These are phyloP conservation scores for Cytospora mali DNA, from an alignment of 2,329 filamentous ascomycete genomes.

Conservation along the genomic window DNA sequence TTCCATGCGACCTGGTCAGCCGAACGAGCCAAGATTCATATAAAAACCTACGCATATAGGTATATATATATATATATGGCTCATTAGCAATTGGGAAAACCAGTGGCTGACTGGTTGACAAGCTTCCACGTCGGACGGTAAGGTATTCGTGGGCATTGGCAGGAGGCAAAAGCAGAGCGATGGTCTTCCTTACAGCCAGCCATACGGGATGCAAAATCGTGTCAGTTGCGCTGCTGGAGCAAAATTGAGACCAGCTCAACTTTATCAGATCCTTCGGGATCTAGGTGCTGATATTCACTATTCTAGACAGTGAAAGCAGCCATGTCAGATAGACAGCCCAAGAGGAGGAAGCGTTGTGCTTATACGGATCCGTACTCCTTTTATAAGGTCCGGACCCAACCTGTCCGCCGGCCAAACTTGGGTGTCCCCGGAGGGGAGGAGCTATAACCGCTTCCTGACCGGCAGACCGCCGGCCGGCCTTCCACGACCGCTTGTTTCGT, in stretches of 20 bases:
- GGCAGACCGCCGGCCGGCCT: conserved; percentile 20
- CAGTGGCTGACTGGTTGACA: not conserved
- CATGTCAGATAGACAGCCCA: not conserved
- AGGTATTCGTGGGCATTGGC: too few relatives aligned
- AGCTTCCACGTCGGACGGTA: not conserved
- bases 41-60: too few relatives aligned
- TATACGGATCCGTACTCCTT: not conserved
- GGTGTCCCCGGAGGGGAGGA: not conserved
- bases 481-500: conserved; percentile 11
- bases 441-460: conserved; percentile 1
- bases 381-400: not conserved
- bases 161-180: too few relatives aligned
- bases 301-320: not conserved
- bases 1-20: not conserved
- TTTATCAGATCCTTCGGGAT: not conserved
- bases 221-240: not conserved
- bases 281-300: not conserved
- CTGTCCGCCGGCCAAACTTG: not conserved
- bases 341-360: not conserved
- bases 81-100: not conserved
- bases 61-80: not conserved
- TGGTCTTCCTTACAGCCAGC: too few relatives aligned
- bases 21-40: not conserved
- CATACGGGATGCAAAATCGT: not conserved
- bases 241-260: not conserved